Evolutionary conservation across 192 early-diverging fungal species (phyloP).

Genomic region (Coemansia biformis): DNA sequence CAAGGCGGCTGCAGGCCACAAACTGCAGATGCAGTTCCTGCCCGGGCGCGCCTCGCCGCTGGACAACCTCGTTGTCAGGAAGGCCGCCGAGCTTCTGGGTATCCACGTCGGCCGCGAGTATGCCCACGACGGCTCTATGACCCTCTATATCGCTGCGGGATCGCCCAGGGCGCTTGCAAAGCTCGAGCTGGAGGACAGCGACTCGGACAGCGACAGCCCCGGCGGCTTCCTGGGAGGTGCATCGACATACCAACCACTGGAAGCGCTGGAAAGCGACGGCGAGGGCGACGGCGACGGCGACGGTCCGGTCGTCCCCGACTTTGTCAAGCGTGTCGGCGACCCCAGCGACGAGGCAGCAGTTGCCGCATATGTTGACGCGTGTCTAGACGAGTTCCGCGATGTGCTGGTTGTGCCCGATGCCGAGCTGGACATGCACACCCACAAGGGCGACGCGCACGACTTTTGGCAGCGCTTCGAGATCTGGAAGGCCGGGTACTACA

Average conservation of each 20-base stretch:
- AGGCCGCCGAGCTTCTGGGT: slow-evolving; percentile 31
- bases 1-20: slow-evolving; percentile 26
- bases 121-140: slow-evolving; percentile 34
- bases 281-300: slow-evolving; percentile 27
- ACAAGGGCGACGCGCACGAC: slow-evolving; percentile 49
- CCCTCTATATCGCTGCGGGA: slow-evolving; percentile 41
- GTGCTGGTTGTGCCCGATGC: slow-evolving; percentile 34
- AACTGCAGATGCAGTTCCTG: slow-evolving; percentile 43
- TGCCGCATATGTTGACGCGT: slow-evolving; percentile 27
- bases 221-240: slow-evolving; percentile 6
- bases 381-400: slow-evolving; percentile 35
- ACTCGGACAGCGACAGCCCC: slow-evolving; percentile 12
- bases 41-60: slow-evolving; percentile 31
- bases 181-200: slow-evolving; percentile 45
- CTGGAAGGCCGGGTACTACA: slow-evolving; percentile 79
- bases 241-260: slow-evolving; percentile 12
- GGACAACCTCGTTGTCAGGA: slow-evolving; percentile 35
- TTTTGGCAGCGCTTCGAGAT: slow-evolving; percentile 68
- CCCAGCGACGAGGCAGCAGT: slow-evolving; percentile 16
- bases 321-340: slow-evolving; percentile 43
- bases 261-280: slow-evolving; percentile 26
- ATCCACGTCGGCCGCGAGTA: slow-evolving; percentile 47
- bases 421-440: slow-evolving; percentile 37
- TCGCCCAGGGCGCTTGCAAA: slow-evolving; percentile 35
- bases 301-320: slow-evolving; percentile 50